Conservation (phyloP, 176 grass and related monocot species). For the Bonia amplexicaulis region DNA sequence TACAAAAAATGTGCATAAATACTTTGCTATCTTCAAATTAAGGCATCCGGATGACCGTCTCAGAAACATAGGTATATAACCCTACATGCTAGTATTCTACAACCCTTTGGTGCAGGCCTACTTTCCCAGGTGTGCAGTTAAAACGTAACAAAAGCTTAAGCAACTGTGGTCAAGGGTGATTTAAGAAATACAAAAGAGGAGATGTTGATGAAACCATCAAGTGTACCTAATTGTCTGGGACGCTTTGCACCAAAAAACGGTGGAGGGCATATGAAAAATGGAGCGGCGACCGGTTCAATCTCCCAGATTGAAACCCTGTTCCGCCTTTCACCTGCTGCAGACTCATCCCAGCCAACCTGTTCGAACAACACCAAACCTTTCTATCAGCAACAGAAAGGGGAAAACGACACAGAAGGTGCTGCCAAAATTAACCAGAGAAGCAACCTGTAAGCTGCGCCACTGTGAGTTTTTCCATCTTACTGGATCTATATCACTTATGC, state of each 20-base stretch:
- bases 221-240: constrained; percentile 55
- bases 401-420: not conserved
- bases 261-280: constrained; percentile 78
- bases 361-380: not conserved
- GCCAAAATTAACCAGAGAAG: constrained; percentile 24
- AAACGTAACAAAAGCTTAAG: not conserved
- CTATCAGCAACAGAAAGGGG: not conserved
- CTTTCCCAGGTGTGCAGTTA: not conserved
- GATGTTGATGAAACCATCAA: not conserved
- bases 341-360: constrained; percentile 87
- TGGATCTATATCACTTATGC: constrained; percentile 74
- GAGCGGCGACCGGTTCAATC: constrained; percentile 69
- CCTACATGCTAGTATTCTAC: not conserved
- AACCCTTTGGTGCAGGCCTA: not conserved
- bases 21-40: not conserved
- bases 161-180: not conserved
- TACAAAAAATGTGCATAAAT: not conserved
- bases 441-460: constrained; percentile 78
- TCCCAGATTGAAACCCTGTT: constrained; percentile 82
- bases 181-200: not conserved
- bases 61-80: not conserved
- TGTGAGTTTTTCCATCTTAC: constrained; percentile 80
- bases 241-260: constrained; percentile 71
- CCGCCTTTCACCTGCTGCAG: constrained; percentile 65
- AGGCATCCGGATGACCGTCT: not conserved